Percentiles rank a stretch among this genome's conserved stretches.
Evolutionary conservation across 2,329 filamentous ascomycete genomes (phyloP).

Genomic region (Trichoderma asperellum): DNA sequence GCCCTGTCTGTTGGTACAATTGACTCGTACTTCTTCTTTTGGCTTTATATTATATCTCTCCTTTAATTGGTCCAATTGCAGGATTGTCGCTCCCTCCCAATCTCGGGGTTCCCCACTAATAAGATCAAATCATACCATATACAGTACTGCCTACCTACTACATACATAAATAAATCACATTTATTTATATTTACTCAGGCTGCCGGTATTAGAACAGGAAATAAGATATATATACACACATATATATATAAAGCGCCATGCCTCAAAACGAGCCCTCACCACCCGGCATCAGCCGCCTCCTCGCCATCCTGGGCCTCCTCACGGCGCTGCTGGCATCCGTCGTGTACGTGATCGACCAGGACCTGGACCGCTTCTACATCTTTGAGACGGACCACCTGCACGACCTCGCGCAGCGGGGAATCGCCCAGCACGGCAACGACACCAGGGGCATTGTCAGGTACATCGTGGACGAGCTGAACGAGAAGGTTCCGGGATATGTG

Average conservation of each 20-base stretch:
- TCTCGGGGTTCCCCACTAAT: background rate
- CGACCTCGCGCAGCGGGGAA: constrained; percentile 66
- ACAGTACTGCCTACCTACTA: background rate
- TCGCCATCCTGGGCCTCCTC: constrained; percentile 57
- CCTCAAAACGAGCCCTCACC: constrained; percentile 31
- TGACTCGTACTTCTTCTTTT: background rate
- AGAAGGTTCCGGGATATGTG: constrained; percentile 57
- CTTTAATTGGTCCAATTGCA: background rate
- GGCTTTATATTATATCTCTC: background rate
- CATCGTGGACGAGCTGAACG: constrained; percentile 70
- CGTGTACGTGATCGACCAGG: constrained; percentile 60
- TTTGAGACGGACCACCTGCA: constrained; percentile 72
- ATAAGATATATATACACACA: background rate
- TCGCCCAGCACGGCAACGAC: constrained; percentile 73
- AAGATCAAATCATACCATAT: background rate
- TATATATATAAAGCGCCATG: constrained; percentile 1
- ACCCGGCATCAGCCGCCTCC: constrained; percentile 43
- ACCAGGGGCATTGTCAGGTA: constrained; percentile 69
- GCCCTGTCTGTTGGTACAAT: background rate
- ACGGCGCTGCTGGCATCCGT: constrained; percentile 59
- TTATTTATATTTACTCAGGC: background rate
- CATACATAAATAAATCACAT: background rate
- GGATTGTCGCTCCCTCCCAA: background rate
- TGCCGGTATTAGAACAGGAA: background rate
- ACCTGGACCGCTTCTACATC: constrained; percentile 71